phyloP scores from a whole-genome alignment of 805 yeast species.

The Barnettozyma wickerhamii region DNA sequence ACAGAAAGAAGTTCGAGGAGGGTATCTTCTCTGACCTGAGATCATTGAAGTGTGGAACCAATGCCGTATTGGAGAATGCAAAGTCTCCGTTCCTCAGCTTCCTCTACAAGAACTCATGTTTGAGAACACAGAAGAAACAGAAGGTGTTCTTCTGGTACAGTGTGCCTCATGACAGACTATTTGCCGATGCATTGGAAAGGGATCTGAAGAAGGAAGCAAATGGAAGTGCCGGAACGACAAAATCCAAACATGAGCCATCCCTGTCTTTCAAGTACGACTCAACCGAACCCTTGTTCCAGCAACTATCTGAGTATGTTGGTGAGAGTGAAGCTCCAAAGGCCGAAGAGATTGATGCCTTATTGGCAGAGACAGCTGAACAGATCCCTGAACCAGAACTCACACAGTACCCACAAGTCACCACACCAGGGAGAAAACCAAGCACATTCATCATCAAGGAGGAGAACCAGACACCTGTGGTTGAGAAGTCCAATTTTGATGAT shows the following conservation, averaged over 20 bases:
- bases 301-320: conserved; percentile 41
- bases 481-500: conserved; percentile 31
- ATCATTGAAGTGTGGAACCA: conserved; percentile 77
- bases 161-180: conserved; percentile 88
- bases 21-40: conserved; percentile 92
- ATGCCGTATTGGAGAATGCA: conserved; percentile 85
- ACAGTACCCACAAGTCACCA: not conserved
- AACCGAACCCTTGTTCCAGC: conserved; percentile 46
- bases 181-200: conserved; percentile 90
- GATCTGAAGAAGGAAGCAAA: conserved; percentile 76
- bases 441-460: conserved; percentile 21
- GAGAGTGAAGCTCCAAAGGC: conserved; percentile 21
- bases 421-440: conserved; percentile 8
- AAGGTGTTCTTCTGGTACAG: conserved; percentile 96
- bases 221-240: conserved; percentile 65
- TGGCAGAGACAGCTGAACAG: not conserved
- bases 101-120: conserved; percentile 77
- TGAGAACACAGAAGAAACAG: conserved; percentile 93
- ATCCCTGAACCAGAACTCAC: too few species aligned
- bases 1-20: conserved; percentile 93
- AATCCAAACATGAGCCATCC: conserved; percentile 73
- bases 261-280: conserved; percentile 66
- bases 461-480: conserved; percentile 18
- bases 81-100: conserved; percentile 81
- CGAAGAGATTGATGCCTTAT: not conserved